phyloP scores from a whole-genome alignment of 179 eudicot species.

The Beta corolliflora region DNA sequence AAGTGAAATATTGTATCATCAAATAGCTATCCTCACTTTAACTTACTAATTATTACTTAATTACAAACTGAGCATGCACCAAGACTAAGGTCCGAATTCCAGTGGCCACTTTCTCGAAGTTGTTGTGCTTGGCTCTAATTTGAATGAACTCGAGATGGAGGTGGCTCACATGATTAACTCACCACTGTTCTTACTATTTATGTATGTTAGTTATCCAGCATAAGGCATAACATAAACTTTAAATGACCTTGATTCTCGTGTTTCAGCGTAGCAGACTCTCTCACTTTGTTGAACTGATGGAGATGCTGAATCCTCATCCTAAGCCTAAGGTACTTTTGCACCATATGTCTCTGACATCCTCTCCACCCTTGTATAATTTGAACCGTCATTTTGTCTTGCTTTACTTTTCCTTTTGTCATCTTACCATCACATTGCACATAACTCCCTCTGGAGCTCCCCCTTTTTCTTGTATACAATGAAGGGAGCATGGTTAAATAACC shows the following conservation, averaged over 20 bases:
- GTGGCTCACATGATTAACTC: neutral
- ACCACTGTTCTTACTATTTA: neutral
- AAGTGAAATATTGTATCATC: too few relatives aligned
- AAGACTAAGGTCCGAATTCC: neutral
- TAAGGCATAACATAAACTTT: neutral
- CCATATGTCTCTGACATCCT: neutral
- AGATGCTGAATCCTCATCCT: conserved; percentile 89
- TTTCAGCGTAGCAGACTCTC: conserved; percentile 80
- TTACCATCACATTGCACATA: neutral
- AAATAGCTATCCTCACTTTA: neutral
- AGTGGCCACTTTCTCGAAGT: neutral
- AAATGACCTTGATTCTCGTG: conserved; percentile 20
- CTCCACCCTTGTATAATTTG: neutral
- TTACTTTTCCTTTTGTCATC: neutral
- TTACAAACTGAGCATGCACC: neutral
- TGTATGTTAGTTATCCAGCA: neutral
- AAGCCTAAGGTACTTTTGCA: conserved; percentile 64
- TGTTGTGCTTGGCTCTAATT: neutral
- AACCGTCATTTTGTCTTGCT: neutral
- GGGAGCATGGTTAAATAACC: neutral
- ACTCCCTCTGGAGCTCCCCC: neutral
- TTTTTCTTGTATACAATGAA: neutral
- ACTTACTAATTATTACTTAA: neutral
- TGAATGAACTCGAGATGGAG: neutral
- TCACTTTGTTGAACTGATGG: conserved; percentile 89